These are phyloP conservation scores for Schizonepeta tenuifolia DNA, from an alignment of 257 asterid genomes.

Conservation along the genomic window DNA sequence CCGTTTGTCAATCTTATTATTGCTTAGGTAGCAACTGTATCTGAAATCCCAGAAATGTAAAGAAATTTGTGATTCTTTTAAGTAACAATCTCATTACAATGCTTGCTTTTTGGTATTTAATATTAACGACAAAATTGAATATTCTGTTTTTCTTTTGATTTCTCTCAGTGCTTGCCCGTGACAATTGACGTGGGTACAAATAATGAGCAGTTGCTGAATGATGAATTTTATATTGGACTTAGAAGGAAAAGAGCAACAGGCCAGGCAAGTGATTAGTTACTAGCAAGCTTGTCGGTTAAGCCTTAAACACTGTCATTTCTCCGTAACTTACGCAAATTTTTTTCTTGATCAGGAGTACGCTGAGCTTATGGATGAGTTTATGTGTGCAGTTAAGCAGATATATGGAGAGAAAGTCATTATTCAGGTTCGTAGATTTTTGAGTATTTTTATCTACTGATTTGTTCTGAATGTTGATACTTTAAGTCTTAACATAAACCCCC, in stretches of 20 bases:
- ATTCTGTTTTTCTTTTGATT: slow-evolving; percentile 7
- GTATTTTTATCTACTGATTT: not conserved
- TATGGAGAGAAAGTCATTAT: slow-evolving; percentile 86
- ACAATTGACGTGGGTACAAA: slow-evolving; percentile 86
- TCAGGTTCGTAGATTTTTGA: slow-evolving; percentile 53
- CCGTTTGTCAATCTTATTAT: not conserved
- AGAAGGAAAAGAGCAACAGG: slow-evolving; percentile 78
- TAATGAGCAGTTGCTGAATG: slow-evolving; percentile 67
- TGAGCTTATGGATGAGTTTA: slow-evolving; percentile 77
- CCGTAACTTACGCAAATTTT: slow-evolving; percentile 14
- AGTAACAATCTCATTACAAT: slow-evolving; percentile 17
- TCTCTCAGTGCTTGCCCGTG: slow-evolving; percentile 73
- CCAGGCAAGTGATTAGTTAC: slow-evolving; percentile 48
- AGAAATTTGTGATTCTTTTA: not conserved
- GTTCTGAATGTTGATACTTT: slow-evolving; percentile 16
- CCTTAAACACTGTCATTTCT: not conserved
- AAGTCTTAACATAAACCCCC: not conserved
- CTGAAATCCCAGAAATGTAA: not conserved
- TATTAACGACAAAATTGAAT: slow-evolving; percentile 11
- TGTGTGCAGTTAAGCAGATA: slow-evolving; percentile 81
- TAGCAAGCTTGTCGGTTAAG: slow-evolving; percentile 15
- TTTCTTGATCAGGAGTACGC: slow-evolving; percentile 62
- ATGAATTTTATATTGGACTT: slow-evolving; percentile 80
- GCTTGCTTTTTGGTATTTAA: slow-evolving; percentile 7
- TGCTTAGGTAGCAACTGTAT: not conserved